Evolutionary conservation across 2,329 filamentous ascomycete genomes (phyloP), one percentile per base, ranked within the genome.

Genomic region (Colletotrichum destructivum): DNA sequence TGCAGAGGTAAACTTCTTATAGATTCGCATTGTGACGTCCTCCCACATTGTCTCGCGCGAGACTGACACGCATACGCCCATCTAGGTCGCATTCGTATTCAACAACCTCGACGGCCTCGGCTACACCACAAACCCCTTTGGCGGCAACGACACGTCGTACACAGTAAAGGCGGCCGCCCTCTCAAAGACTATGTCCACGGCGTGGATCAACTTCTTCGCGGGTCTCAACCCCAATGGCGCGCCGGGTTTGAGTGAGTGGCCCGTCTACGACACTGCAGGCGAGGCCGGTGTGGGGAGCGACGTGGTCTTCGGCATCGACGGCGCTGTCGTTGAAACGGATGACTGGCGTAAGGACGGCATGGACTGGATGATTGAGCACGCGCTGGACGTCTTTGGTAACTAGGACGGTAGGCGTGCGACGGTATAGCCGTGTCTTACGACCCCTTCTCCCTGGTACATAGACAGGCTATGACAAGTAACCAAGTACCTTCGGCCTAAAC

Each of bases 61-160:
- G 38, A 23, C 60, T 52, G 31, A 42, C 47, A 38, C 31, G 21
- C 56, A 26, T 18, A 38, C 13, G 8, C 3, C 1, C 9, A 18
- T 12, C 6, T 1, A 85, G 66, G 78, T 86, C 23, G 76, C 81
- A 8, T 80, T 87, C 63, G 79, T 81, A n/a, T 85, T 88, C 66
- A 76, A 78, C 54, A 83, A 81, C 60, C 56, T 77, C 15, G 73
- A 77, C 40, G 80, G 80, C 18, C 71, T 75, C 7, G 80, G 80
- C 52, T 82, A 82, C 51, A 62, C 55, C n/a, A 68, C 56, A 0
- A 80, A 80, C 62, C 80, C 80, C 1, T 80, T 81, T 40, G 78
- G 71, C 6, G 77, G 77, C n/a, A 75, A 76, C 42, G 74, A 75
- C 6, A 70, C 74, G 7, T 51, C 51, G 2, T 81, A 79, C 62